Conservation (phyloP, 129 eudicot species). For the Lactuca sativa region DNA sequence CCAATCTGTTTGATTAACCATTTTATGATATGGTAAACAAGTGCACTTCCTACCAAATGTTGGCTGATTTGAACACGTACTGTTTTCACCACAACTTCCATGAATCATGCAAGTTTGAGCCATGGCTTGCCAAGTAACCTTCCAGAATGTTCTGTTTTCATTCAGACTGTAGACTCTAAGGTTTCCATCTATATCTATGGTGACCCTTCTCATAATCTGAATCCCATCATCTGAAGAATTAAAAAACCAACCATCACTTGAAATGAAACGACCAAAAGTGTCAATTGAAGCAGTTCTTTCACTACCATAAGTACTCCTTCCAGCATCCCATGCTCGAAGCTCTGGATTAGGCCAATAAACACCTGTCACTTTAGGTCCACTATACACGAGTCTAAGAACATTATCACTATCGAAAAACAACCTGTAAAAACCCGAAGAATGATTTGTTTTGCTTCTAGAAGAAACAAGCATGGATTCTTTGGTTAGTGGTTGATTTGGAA, state of each 20-base stretch:
- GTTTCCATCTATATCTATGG: slow-evolving; percentile 58
- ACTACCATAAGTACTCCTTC: slow-evolving; percentile 41
- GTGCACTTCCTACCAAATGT: slow-evolving; percentile 36
- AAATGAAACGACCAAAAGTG: slow-evolving; percentile 34
- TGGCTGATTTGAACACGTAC: slow-evolving; percentile 34
- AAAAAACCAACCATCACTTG: slow-evolving; percentile 38
- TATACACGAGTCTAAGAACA: slow-evolving; percentile 40
- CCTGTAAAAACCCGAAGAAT: slow-evolving; percentile 44
- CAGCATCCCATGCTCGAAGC: slow-evolving; percentile 35
- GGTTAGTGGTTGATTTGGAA: slow-evolving; percentile 44
- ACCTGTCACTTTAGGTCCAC: slow-evolving; percentile 42
- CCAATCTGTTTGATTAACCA: slow-evolving; percentile 37
- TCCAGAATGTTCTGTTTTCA: slow-evolving; percentile 12
- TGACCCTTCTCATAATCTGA: slow-evolving; percentile 36
- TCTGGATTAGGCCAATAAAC: slow-evolving; percentile 50
- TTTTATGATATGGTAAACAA: slow-evolving; percentile 40
- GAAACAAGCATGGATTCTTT: slow-evolving; percentile 34
- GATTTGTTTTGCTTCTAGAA: slow-evolving; percentile 34
- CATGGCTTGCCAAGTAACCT: slow-evolving; percentile 43
- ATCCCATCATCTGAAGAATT: slow-evolving; percentile 39
- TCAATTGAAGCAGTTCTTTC: slow-evolving; percentile 43
- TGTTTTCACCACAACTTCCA: slow-evolving; percentile 51
- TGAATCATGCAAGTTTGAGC: slow-evolving; percentile 34
- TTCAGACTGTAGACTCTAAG: slow-evolving; percentile 42
- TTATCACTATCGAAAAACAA: slow-evolving; percentile 48